A percentile compares a stretch with the other conserved stretches of the same genome.
These are phyloP conservation scores for Naumovozyma castellii DNA, from an alignment of 805 yeast genomes.

Conservation along the genomic window DNA sequence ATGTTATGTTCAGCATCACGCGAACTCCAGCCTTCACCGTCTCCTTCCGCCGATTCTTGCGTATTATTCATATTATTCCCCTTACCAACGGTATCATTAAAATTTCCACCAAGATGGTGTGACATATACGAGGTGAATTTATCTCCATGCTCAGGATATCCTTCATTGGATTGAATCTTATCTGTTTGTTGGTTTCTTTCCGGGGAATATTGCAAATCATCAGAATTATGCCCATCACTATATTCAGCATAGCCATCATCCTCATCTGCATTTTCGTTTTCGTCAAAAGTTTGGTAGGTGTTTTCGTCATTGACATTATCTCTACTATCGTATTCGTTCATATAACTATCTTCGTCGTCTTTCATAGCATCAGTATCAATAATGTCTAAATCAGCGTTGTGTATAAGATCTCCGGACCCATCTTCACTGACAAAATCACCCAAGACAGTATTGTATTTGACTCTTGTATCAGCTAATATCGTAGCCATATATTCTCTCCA, in stretches of 20 bases:
- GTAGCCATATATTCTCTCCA: conserved; percentile 81
- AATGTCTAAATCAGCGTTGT: conserved; percentile 15
- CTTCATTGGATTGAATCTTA: conserved; percentile 1
- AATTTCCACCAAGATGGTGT: conserved; percentile 11
- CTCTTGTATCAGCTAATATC: conserved; percentile 78
- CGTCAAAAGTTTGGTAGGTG: conserved; percentile 25
- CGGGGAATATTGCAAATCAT: not conserved
- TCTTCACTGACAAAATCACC: conserved; percentile 56
- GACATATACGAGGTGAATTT: conserved; percentile 19
- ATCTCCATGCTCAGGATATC: conserved; percentile 10
- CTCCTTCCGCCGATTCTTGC: not conserved
- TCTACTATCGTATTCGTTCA: conserved; percentile 28
- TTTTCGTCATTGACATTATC: conserved; percentile 17
- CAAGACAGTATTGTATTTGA: conserved; percentile 84
- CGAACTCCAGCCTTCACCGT: not conserved
- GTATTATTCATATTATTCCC: conserved; percentile 7
- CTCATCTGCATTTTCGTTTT: conserved; percentile 1
- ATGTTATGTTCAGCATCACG: conserved; percentile 11
- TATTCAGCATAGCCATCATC: conserved; percentile 11
- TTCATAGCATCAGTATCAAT: conserved; percentile 24
- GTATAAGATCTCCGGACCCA: conserved; percentile 9
- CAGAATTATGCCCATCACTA: not conserved
- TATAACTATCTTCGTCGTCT: conserved; percentile 19
- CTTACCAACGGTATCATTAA: conserved; percentile 16
- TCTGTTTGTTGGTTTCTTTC: no score